A percentile compares a stretch with the other conserved stretches of the same genome.
These are phyloP conservation scores for Ceratobasidium sp. DNA, from an alignment of 1,284 basidiomycete species.

Conservation along the genomic window DNA sequence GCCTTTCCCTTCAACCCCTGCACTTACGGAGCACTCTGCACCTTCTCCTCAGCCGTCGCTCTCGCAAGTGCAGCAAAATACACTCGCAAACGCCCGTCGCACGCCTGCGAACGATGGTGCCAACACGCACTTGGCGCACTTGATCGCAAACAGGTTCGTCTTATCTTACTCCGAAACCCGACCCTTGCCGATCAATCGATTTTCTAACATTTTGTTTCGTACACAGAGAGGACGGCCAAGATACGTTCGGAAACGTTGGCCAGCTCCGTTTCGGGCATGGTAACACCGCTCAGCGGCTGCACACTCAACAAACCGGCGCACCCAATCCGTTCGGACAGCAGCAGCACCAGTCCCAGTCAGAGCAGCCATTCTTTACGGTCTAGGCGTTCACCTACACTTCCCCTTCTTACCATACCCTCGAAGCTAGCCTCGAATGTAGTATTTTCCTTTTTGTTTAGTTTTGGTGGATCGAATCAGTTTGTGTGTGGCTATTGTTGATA, in stretches of 20 bases:
- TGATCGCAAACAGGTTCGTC: conserved; percentile 76
- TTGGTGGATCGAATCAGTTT: not conserved
- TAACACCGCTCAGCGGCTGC: conserved; percentile 68
- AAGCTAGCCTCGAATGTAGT: not conserved
- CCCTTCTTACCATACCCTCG: too few relatives aligned
- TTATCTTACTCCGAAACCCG: not conserved
- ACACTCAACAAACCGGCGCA: conserved; percentile 68
- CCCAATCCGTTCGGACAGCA: conserved; percentile 75
- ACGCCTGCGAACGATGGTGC: conserved; percentile 64
- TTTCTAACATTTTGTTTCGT: not conserved
- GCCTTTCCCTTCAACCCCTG: conserved; percentile 53
- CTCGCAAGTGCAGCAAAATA: conserved; percentile 53
- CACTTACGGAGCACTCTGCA: conserved; percentile 52
- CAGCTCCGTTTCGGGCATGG: conserved; percentile 78
- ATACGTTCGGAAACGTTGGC: conserved; percentile 94
- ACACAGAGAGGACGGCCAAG: conserved; percentile 79
- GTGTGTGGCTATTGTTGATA: not conserved
- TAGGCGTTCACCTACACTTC: conserved; percentile 48
- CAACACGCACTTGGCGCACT: conserved; percentile 77
- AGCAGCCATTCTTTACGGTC: conserved; percentile 82
- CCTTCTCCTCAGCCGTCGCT: conserved; percentile 51
- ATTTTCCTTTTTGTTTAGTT: not conserved
- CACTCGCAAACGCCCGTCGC: conserved; percentile 48
- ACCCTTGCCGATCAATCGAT: not conserved
- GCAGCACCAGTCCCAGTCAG: conserved; percentile 61